Evolutionary conservation across 2,329 filamentous ascomycete genomes (phyloP), one percentile per base, ranked within the genome.

Genomic region (Chalaropsis thielavioides): DNA sequence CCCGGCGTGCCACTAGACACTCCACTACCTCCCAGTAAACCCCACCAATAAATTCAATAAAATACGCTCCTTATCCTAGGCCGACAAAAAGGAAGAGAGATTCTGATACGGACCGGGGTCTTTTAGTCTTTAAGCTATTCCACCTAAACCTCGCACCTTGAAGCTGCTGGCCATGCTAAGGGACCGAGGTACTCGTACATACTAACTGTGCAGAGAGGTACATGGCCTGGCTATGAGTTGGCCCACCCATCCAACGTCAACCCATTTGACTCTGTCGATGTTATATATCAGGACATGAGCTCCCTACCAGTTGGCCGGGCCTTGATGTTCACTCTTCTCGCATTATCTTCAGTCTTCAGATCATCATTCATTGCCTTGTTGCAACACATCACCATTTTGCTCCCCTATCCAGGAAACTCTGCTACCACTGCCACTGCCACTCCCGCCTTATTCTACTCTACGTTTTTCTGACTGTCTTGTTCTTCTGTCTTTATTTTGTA

Each of bases 101-200:
- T 35, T 56, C 51, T 56, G 51, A 56, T 56, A 56, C 51, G 27
- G 51, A 56, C 51, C 27, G 51, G 51, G 51, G 51, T 56, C 51
- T 31, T 56, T 56, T 56, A 31, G 51, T 56, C 51, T 56, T 56
- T 56, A 31, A 56, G 51, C 22, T 56, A 27, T 35, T 56, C 22
- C 27, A 35, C 24, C 51, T 31, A 56, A 56, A 56, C 27, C 51
- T 56, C 22, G 51, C 51, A 56, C n/a, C 24, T 56, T n/a, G 22
- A 56, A 35, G 51, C 17, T 13, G 22, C 22, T 56, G 51, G 51
- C 24, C 17, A 11, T 56, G 24, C 24, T n/a, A 22, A 11, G 49
- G 24, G 5, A 15, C 19, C 49, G 19, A 56, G 27, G 51, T 56
- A 56, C 22, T 56, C 24, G 13, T 31, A 24, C 51, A 56, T 31